Evolutionary conservation across 805 yeast species (phyloP).

Genomic region (Candida bentonensis): DNA sequence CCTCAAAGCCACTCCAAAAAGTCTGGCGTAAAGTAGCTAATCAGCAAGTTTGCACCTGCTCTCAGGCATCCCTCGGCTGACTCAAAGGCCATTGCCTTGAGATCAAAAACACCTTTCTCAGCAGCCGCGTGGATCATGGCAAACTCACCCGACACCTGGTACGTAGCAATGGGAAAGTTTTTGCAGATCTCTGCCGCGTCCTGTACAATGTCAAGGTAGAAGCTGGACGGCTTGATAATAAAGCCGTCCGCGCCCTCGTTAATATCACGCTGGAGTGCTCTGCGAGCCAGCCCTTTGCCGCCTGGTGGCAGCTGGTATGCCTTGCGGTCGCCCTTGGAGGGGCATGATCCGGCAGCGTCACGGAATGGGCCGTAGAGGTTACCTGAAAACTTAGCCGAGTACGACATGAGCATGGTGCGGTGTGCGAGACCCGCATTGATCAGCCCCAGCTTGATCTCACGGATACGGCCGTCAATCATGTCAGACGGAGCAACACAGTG

Average conservation of each 20-base stretch:
- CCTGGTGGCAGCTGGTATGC: conserved; percentile 89
- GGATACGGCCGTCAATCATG: conserved; percentile 92
- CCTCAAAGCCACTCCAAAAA: conserved; percentile 72
- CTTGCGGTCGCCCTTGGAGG: conserved; percentile 81
- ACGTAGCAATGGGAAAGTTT: conserved; percentile 84
- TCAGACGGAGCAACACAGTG: conserved; percentile 93
- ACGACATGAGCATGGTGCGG: conserved; percentile 78
- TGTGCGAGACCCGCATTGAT: conserved; percentile 75
- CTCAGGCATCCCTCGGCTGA: conserved; percentile 81
- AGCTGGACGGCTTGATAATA: conserved; percentile 91
- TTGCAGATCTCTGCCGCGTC: conserved; percentile 74
- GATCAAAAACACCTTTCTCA: conserved; percentile 81
- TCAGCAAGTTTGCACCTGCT: conserved; percentile 89
- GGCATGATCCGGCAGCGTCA: conserved; percentile 91
- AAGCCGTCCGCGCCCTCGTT: conserved; percentile 92
- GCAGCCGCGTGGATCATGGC: conserved; percentile 99
- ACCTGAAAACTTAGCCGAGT: conserved; percentile 89
- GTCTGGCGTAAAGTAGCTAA: conserved; percentile 90
- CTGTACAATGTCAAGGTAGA: conserved; percentile 78
- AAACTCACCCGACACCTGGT: conserved; percentile 94
- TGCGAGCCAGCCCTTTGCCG: conserved; percentile 83
- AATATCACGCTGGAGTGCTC: conserved; percentile 78
- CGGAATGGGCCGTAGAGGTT: conserved; percentile 91
- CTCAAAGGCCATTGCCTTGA: conserved; percentile 66
- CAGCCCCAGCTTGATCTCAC: conserved; percentile 75